phyloP scores from a whole-genome alignment of 306 rosid genomes.

The Cercis canadensis region DNA sequence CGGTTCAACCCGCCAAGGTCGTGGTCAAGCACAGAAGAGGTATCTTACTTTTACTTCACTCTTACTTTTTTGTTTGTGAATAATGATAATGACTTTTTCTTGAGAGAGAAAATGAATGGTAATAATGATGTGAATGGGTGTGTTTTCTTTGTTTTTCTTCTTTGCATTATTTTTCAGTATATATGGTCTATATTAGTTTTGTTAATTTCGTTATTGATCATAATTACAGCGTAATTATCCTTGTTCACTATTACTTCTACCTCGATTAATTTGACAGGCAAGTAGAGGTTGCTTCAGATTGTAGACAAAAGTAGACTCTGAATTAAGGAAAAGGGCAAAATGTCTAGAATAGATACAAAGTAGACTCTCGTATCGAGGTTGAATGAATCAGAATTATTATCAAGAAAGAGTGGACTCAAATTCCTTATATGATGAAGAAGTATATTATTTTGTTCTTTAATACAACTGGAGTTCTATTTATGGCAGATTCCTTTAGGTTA shows the following conservation, averaged over 20 bases:
- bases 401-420: too few species aligned
- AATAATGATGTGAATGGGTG: constrained; percentile 30
- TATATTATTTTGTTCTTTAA: constrained; percentile 19
- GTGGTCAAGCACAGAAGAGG: constrained; percentile 77
- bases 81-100: constrained; percentile 36
- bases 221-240: too few species aligned
- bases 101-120: constrained; percentile 22
- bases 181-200: constrained; percentile 18
- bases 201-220: too few species aligned
- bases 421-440: neutral
- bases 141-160: neutral
- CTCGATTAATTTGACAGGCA: neutral
- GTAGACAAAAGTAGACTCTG: neutral
- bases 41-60: constrained; percentile 44
- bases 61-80: constrained; percentile 9
- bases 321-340: neutral
- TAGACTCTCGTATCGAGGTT: too few species aligned
- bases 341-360: constrained; percentile 7
- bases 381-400: neutral
- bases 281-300: constrained; percentile 2
- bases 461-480: too few species aligned
- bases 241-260: neutral
- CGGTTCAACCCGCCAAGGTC: constrained; percentile 64
- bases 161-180: neutral
- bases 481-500: too few species aligned